Conservation (phyloP, 2,329 filamentous ascomycete genomes). For the Clonostachys byssicola region DNA sequence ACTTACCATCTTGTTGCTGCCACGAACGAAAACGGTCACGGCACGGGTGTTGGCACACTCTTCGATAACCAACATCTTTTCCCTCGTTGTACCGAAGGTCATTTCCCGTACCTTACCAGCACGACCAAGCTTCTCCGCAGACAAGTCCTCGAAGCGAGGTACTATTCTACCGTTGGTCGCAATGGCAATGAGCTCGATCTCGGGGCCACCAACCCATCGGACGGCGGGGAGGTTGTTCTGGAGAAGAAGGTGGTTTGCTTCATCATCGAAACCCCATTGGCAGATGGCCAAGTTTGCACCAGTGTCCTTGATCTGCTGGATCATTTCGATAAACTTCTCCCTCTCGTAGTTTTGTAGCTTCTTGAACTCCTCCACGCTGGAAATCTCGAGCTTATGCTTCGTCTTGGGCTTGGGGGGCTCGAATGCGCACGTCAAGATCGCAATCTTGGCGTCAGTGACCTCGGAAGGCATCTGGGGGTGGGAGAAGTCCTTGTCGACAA, state of each 20-base stretch:
- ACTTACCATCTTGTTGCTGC: conserved; percentile 98
- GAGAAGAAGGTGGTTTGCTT: conserved; percentile 94
- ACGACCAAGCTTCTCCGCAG: conserved; percentile 81
- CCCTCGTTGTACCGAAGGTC: conserved; percentile 93
- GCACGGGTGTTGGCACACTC: conserved; percentile 97
- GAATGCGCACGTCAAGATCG: conserved; percentile 95
- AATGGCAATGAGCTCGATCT: conserved; percentile 98
- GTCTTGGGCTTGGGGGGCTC: conserved; percentile 99
- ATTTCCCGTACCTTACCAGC: conserved; percentile 92
- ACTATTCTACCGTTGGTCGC: conserved; percentile 98
- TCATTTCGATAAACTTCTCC: conserved; percentile 98
- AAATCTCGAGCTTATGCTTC: conserved; percentile 98
- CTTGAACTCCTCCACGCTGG: conserved; percentile 96
- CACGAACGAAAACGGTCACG: conserved; percentile 92
- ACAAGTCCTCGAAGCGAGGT: conserved; percentile 93
- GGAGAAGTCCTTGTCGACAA: conserved; percentile 99
- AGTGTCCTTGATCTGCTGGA: conserved; percentile 94
- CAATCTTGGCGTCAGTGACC: conserved; percentile 92
- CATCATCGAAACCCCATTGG: conserved; percentile 99
- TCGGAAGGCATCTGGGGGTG: conserved; percentile 98
- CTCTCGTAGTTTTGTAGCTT: conserved; percentile 94
- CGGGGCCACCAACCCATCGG: conserved; percentile 94
- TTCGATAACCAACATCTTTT: conserved; percentile 99
- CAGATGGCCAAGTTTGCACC: conserved; percentile 97
- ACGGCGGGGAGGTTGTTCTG: conserved; percentile 96